Conservation (phyloP, 371 early-diverging fungal species). For the Encephalitozoon intestinalis region DNA sequence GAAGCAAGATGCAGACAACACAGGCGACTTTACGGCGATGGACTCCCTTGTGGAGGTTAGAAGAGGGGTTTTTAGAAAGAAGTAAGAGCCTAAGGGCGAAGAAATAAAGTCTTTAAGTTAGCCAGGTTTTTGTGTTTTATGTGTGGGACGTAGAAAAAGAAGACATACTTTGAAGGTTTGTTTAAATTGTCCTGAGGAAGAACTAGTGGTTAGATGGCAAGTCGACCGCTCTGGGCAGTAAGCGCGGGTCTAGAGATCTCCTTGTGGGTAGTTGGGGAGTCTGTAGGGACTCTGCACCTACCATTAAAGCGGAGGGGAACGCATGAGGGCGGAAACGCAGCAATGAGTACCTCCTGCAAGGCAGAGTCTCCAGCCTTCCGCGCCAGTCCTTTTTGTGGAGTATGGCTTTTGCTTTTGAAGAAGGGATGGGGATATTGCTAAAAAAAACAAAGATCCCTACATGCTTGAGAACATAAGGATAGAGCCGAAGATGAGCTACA, state of each 20-base stretch:
- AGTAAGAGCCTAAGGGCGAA: neutral
- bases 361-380: neutral
- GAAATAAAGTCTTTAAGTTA: neutral
- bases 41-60: conserved; percentile 16
- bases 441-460: conserved; percentile 10
- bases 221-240: neutral
- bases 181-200: neutral
- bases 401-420: neutral
- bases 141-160: neutral
- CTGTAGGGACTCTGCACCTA: neutral
- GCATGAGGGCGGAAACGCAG: conserved; percentile 39
- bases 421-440: neutral
- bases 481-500: conserved; percentile 68
- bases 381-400: neutral
- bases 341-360: conserved; percentile 35
- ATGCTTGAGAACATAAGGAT: conserved; percentile 12
- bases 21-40: conserved; percentile 18
- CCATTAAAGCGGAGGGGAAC: conserved; percentile 29
- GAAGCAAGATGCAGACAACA: neutral
- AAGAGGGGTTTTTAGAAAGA: conserved; percentile 1
- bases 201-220: neutral
- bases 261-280: neutral
- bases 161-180: too few species aligned
- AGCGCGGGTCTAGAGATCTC: neutral
- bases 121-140: neutral